Conservation (phyloP, 768 basidiomycete species). For the Ramaria sp. region DNA sequence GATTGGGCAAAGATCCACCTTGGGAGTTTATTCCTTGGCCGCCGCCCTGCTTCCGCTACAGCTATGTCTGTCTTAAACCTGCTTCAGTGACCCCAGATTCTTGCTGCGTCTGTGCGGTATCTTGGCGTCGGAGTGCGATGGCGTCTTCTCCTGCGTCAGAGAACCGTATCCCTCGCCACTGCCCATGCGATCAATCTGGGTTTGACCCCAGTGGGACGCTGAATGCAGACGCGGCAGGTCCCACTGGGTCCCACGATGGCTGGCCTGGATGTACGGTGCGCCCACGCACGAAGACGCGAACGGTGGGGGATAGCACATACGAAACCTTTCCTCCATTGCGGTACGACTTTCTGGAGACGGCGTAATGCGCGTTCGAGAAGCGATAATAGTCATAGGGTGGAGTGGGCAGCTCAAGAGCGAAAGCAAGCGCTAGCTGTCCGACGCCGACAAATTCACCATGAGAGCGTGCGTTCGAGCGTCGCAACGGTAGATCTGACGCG, state of each 20-base stretch:
- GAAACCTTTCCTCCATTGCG: not conserved
- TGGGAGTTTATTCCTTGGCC: slow-evolving; percentile 4
- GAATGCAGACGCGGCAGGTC: slow-evolving; percentile 5
- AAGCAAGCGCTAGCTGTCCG: not conserved
- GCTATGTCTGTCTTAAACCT: not conserved
- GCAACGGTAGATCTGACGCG: slow-evolving; percentile 1
- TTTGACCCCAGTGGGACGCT: not conserved
- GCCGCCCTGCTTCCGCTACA: not conserved
- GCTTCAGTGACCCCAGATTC: not conserved
- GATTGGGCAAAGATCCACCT: slow-evolving; percentile 6
- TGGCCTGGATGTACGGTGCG: slow-evolving; percentile 2
- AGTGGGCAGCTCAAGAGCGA: not conserved
- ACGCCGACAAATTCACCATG: slow-evolving; percentile 6
- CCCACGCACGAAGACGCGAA: slow-evolving; percentile 7
- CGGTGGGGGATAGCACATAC: slow-evolving; percentile 1
- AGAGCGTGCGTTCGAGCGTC: slow-evolving; percentile 1
- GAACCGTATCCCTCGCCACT: not conserved
- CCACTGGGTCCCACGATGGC: slow-evolving; percentile 3
- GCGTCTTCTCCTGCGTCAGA: not conserved
- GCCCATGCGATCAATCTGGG: slow-evolving; percentile 6
- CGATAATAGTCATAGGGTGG: not conserved
- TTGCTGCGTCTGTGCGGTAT: not conserved
- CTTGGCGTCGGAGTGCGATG: not conserved
- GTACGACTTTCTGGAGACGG: not conserved
- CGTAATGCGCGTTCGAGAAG: slow-evolving; percentile 1